Base-by-base conservation (phyloP, 2,329 filamentous ascomycete genomes). In the Colletotrichum camelliae region DNA sequence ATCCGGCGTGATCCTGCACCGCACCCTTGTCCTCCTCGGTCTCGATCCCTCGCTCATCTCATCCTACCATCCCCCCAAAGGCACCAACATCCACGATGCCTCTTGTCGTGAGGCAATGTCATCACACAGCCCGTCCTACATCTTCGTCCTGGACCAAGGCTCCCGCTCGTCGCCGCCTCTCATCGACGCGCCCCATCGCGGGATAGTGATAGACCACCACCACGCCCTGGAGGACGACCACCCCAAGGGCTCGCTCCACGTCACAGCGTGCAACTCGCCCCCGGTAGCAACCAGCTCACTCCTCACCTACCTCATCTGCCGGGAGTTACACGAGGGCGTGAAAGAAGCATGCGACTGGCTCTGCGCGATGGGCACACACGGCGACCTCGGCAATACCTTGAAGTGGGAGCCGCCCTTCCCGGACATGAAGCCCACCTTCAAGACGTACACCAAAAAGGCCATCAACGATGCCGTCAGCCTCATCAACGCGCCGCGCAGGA, bases 351-450 rank as follows among this genome's bases (percentile, higher is more conserved):
- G 91, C 78, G 89, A 88, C 52, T 94, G 92, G 89, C 85, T 94
- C 1, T 92, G 91, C 70, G 88, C 88, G 4, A 87, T 94, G 77
- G 93, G 93, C 10, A 94, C 92, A 0, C 91, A 93, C 77, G 92
- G 92, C 4, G 93, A 94, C 77, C 85, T 94, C 1, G 92, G 92
- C 16, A 93, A 89, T 52, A 88, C 88, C 0, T 77, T 94, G 18
- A 94, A 93, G 80, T 94, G 93, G 93, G 84, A 90, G 27, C 87
- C 88, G 0, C 93, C 93, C 0, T 94, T 94, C 77, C 93, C 93
- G 2, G 90, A 93, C 76, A 93, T 94, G 91, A 86, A 85, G 21
- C 81, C 86, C 1, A 89, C 89, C 0, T 91, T 94, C 78, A 93
- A 93, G 78, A 84, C 81, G 16, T 86, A 93, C 79, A 90, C 91